Base-by-base conservation (phyloP, 148 eudicot species). In the Silene latifolia region DNA sequence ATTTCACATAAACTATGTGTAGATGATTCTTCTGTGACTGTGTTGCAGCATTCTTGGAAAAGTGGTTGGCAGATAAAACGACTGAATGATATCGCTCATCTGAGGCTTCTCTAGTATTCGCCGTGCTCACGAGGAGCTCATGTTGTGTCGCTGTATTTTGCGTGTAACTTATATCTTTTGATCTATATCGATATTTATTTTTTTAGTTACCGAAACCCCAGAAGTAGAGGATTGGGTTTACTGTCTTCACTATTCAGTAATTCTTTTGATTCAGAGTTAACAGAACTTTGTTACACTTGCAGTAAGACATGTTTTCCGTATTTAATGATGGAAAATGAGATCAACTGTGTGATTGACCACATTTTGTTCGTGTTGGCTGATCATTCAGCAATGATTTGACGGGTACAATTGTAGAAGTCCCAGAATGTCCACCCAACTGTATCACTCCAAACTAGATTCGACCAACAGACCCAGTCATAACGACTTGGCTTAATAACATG, bases 31-130 rank as follows among this genome's bases (percentile, higher is more conserved):
- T 95, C 98, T 11, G 85, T 95, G 46, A 90, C 98, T 8, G 93
- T 92, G 70, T 73, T 95, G 17, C 97, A 89, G 65, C 97, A 92
- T 84, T 87, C 96, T 0, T 89, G 93, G 96, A 92, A 85, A 85
- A 80, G 71, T 7, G 98, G 97, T 4, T 95, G 99, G 98, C 97
- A 92, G 86, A 88, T 95, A 17, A 95, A 92, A 82, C 85, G 96
- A 84, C 72, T 92, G 83, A 95, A 95, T n/a, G 99, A 95, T 77
- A 88, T 96, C 27, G 83, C 94, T 27, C 99, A 95, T 83, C 86
- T 95, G 35, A 87, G 94, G 89, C 97, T 95, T 78, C 85, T 95
- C 56, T 93, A 83, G 82, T n/a, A n/a, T n/a, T n/a, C n/a, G n/a
- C n/a, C n/a, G n/a, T n/a, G n/a, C n/a, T n/a, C n/a, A n/a, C n/a